Conservation (phyloP, 1,139 yeast genomes). For the Diutina catenulata region DNA sequence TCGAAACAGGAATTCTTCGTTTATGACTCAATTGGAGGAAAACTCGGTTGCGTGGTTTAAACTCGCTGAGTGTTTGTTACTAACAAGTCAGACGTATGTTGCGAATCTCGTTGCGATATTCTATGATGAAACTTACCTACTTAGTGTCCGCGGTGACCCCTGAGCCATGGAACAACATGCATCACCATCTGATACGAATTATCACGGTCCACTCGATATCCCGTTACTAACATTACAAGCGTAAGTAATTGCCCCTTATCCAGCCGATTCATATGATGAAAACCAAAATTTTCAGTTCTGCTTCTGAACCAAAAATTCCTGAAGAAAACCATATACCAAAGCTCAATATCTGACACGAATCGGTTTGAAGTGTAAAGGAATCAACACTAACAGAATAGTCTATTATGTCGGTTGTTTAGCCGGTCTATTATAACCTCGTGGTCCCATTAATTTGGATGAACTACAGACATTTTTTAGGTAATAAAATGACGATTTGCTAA, state of each 20-base stretch:
- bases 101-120: not conserved
- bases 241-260: not conserved
- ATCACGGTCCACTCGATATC: not conserved
- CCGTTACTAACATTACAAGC: slow-evolving; percentile 4
- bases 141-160: slow-evolving; percentile 52
- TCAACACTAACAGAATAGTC: no score
- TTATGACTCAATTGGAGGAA: slow-evolving; percentile 6
- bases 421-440: no score
- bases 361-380: no score
- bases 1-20: slow-evolving; percentile 8
- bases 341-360: slow-evolving; percentile 17
- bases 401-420: no score
- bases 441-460: no score
- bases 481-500: no score
- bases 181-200: slow-evolving; percentile 68
- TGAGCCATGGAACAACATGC: slow-evolving; percentile 66
- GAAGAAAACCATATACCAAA: slow-evolving; percentile 48
- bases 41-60: no score
- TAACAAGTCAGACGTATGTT: not conserved
- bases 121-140: slow-evolving; percentile 32
- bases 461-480: no score
- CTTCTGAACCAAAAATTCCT: slow-evolving; percentile 67
- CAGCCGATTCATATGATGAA: slow-evolving; percentile 36
- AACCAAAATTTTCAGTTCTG: slow-evolving; percentile 65
- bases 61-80: not conserved